These are phyloP conservation scores for Theileria sp. DNA, from an alignment of 169 alveolate genomes.

Conservation along the genomic window DNA sequence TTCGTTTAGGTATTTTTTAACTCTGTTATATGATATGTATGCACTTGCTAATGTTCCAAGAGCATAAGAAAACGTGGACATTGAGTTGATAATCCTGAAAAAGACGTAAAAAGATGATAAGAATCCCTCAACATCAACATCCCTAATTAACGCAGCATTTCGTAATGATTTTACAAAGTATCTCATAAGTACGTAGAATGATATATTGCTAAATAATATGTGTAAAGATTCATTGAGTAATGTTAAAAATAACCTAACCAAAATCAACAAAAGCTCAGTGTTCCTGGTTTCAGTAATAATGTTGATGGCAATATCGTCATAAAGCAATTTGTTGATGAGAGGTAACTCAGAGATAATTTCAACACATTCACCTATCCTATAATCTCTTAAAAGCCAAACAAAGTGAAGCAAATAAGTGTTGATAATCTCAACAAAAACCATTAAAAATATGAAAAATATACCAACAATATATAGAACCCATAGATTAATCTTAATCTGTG, in stretches of 20 bases:
- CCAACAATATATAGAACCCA: conserved; percentile 9
- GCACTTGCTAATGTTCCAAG: conserved; percentile 9
- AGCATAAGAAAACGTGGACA: conserved; percentile 18
- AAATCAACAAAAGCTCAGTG: conserved; percentile 34
- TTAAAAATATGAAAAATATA: neutral
- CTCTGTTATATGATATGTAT: conserved; percentile 22
- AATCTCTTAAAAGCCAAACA: conserved; percentile 23
- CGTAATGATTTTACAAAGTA: neutral
- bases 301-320: conserved; percentile 51
- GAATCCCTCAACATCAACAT: conserved; percentile 19
- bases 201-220: neutral
- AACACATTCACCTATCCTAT: conserved; percentile 19
- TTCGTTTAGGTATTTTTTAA: conserved; percentile 7
- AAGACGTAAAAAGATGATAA: conserved; percentile 16
- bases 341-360: conserved; percentile 24
- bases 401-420: conserved; percentile 21
- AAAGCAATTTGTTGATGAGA: conserved; percentile 12
- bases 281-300: conserved; percentile 31
- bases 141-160: conserved; percentile 4
- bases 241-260: conserved; percentile 9
- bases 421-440: conserved; percentile 10
- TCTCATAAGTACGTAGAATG: neutral
- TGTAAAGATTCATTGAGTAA: conserved; percentile 9
- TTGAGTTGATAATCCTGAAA: conserved; percentile 18
- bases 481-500: conserved; percentile 3